Conservation (phyloP, 1,139 yeast genomes). For the Kurtzmaniella quercitrusa region DNA sequence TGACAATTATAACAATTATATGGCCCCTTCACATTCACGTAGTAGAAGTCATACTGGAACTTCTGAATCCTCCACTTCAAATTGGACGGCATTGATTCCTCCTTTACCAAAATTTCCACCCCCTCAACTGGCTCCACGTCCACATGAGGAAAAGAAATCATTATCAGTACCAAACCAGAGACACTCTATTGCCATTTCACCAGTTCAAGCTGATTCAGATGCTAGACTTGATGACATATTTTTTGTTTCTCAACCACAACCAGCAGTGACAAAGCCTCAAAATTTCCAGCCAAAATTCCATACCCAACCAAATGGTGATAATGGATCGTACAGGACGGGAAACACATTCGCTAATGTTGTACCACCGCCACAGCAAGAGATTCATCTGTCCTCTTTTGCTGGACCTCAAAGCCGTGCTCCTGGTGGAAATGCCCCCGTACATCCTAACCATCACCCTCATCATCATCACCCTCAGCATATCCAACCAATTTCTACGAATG, state of each 20-base stretch:
- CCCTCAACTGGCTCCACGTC: background rate
- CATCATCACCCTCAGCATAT: background rate
- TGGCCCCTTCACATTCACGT: constrained; percentile 8
- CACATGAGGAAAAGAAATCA: background rate
- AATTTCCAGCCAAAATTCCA: constrained; percentile 1
- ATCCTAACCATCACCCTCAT: background rate
- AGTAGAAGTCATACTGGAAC: constrained; percentile 12
- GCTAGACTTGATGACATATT: background rate
- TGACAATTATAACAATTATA: background rate
- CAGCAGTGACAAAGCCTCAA: background rate
- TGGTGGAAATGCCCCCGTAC: background rate
- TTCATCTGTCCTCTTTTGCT: background rate
- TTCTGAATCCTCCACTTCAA: constrained; percentile 6
- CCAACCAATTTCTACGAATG: background rate
- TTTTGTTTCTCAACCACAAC: background rate
- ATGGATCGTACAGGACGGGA: background rate
- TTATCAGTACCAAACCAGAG: constrained; percentile 8
- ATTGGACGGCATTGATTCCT: constrained; percentile 16
- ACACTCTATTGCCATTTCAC: constrained; percentile 14
- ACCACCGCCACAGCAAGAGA: background rate
- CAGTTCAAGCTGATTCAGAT: constrained; percentile 6
- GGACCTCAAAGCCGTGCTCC: background rate
- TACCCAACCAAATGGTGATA: background rate
- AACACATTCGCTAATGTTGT: background rate
- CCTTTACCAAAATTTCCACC: constrained; percentile 13